Evolutionary conservation across 345 rosid genomes (phyloP).

Genomic region (Eucalyptus coolabah): DNA sequence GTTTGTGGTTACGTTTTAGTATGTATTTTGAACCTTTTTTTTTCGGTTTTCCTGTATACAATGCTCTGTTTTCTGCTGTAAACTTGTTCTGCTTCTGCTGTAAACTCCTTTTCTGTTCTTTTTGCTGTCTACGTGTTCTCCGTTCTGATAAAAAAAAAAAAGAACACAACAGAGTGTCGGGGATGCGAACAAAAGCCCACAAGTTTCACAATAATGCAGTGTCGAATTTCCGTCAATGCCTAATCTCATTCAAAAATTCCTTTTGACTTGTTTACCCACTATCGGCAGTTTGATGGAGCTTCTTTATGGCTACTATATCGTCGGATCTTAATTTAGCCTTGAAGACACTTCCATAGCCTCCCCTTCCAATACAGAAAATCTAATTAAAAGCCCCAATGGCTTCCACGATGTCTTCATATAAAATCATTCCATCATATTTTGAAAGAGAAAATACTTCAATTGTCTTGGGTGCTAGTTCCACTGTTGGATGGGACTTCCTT

Average conservation of each 20-base stretch:
- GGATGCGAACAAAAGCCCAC: not conserved
- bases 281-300: not conserved
- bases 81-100: too few relatives aligned
- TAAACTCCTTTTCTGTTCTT: too few relatives aligned
- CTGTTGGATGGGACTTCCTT: not conserved
- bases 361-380: slow-evolving; percentile 2
- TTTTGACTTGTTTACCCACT: not conserved
- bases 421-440: not conserved
- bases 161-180: too few relatives aligned
- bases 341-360: slow-evolving; percentile 14
- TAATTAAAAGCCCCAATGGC: not conserved
- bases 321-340: not conserved
- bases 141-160: too few relatives aligned
- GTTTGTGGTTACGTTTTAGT: too few relatives aligned
- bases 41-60: too few relatives aligned
- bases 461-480: not conserved
- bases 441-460: not conserved
- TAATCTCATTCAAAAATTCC: not conserved
- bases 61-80: too few relatives aligned
- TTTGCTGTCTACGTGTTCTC: too few relatives aligned
- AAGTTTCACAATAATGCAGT: slow-evolving; percentile 1
- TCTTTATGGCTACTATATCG: slow-evolving; percentile 8
- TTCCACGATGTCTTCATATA: slow-evolving; percentile 4
- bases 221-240: not conserved
- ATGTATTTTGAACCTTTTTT: too few relatives aligned